Evolutionary conservation across 169 alveolate species (phyloP), one percentile per base, ranked within the genome.

Genomic region (Plasmodium chabaudi): DNA sequence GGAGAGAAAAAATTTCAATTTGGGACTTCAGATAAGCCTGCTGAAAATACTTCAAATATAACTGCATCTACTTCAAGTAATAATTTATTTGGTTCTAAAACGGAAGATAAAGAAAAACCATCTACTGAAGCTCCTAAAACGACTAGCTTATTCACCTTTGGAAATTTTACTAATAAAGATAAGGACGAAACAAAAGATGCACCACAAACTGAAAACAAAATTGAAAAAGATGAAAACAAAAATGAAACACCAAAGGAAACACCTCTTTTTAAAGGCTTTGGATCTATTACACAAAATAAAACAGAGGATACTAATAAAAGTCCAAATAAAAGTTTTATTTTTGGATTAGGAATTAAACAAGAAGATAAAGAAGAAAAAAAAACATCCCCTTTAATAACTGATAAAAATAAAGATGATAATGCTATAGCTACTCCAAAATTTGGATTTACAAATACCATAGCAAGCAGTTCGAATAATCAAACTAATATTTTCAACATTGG

Each of bases 1-100:
- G 88, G 65, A 3, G 77, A 77, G 17, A 77, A 27, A 27, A 61
- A 77, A 64, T 23, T 46, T 0, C 23, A 51, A 65, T 77, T 57
- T 56, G 88, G 64, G 19, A 21, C 17, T 9, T 5, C 56, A 25
- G 23, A 47, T 19, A 64, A 49, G 1, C 19, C 12, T 64, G 25
- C 56, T 34, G 42, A 0, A 4, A 34, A 3, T 34, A 34, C 0
- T 34, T 3, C 42, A 34, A 27, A 27, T 27, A 27, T 27, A 27
- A 34, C 5, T 34, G 0, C 7, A 34, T 34, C 42, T 34, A 34
- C 4, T 34, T 3, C 42, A 34, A 34, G 34, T 42, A 53, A 23
- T 39, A 19, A n/a, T 0, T 42, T 56, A 60, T 3, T 63, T n/a
- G 44, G 17, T 34, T 34, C 42, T 34, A 34, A 3, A 34, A 34